Base-by-base conservation (phyloP, 495 filamentous ascomycete species). In the Clohesyomyces aquaticus region DNA sequence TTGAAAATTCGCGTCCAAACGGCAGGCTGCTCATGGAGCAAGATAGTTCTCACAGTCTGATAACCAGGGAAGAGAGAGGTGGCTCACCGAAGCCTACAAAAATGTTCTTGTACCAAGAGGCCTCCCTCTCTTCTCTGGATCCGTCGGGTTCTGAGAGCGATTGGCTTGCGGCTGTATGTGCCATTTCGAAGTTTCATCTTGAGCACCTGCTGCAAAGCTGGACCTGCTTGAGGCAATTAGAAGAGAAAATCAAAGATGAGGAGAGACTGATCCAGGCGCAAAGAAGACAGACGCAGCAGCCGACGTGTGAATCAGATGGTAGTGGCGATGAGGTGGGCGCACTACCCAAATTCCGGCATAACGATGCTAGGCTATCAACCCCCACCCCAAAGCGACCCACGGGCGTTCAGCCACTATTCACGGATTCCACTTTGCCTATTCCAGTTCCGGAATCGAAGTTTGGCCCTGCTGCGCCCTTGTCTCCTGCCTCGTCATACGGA, bases 221-320 rank as follows among this genome's bases (percentile, higher is more conserved):
- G 68, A 71, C 59, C 9, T 38, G 50, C 21, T 45, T 71, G 21
- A 63, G 32, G 12, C 48, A 63, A 35, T 23, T 70, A 19, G 26
- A 67, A 19, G 55, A 52, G 35, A 19, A 25, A 14, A 26, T 63
- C 6, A 3, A 60, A 10, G 57, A 55, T 23, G 52, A 49, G 9
- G 58, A 70, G 22, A 52, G 47, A 10, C 29, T 38, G 32, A 19
- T 23, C 8, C 48, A 54, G 22, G 47, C 32, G 2, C 38, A 63
- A 22, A 70, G 29, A 32, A 62, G 64, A 35, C 26, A 63, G 32
- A 59, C 47, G 6, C 68, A 67, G 27, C 68, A 71, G 32, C 64
- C 63, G 1, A 60, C 50, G 19, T 53, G 63, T 8, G 68, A 71
- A 29, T 67, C 63, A 28, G 67, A 66, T 23, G 32, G 32, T 6